These are phyloP conservation scores for Zygosaccharomyces lentus DNA, from an alignment of 805 yeast genomes.

Conservation along the genomic window DNA sequence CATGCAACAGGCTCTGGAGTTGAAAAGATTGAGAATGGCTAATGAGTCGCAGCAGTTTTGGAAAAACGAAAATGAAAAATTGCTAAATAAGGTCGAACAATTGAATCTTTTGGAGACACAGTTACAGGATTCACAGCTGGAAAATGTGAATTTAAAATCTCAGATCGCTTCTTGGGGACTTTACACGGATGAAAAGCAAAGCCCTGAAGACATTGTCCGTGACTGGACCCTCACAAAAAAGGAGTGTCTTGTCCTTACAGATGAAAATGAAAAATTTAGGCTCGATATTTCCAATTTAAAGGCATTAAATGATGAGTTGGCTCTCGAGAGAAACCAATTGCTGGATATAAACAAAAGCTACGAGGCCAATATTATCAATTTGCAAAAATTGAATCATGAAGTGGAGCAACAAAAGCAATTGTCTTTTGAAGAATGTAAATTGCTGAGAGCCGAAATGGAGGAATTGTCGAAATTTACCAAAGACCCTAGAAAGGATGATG, in stretches of 20 bases:
- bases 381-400: constrained; percentile 38
- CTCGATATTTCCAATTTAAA: constrained; percentile 26
- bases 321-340: constrained; percentile 39
- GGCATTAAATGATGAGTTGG: constrained; percentile 33
- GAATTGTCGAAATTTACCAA: constrained; percentile 36
- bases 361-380: constrained; percentile 27
- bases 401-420: constrained; percentile 49
- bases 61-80: constrained; percentile 26
- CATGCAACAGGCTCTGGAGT: constrained; percentile 48
- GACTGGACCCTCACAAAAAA: constrained; percentile 40
- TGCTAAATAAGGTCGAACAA: constrained; percentile 41
- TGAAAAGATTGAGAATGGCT: constrained; percentile 42
- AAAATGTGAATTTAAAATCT: constrained; percentile 45
- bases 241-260: constrained; percentile 36
- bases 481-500: constrained; percentile 6
- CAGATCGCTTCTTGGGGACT: constrained; percentile 47
- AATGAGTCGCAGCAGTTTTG: constrained; percentile 26
- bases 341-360: constrained; percentile 27
- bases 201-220: constrained; percentile 38
- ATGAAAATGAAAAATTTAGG: constrained; percentile 30
- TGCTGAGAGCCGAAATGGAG: constrained; percentile 53
- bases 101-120: constrained; percentile 44
- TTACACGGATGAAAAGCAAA: constrained; percentile 32
- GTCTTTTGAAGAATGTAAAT: constrained; percentile 54
- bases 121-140: constrained; percentile 46